Evolutionary conservation across 2,329 filamentous ascomycete genomes (phyloP).

Genomic region (Gnomoniopsis smithogilvyi): DNA sequence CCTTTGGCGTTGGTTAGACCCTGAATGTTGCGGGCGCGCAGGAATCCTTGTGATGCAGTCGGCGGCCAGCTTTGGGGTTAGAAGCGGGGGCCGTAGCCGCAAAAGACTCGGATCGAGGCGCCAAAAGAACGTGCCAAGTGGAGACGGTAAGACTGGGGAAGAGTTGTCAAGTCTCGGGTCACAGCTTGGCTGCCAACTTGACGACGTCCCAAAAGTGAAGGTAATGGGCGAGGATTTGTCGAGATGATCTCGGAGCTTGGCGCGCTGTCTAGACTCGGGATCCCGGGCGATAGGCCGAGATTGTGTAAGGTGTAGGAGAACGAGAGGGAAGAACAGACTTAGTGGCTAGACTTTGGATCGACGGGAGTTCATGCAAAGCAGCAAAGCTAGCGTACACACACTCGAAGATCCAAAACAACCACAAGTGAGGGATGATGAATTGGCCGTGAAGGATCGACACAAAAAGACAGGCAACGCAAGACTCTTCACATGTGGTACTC

Average conservation of each 20-base stretch:
- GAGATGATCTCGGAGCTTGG: background rate
- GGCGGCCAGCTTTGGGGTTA: conserved; percentile 10
- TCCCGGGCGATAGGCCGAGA: background rate
- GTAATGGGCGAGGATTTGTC: conserved; percentile 2
- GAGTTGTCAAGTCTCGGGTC: background rate
- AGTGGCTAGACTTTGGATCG: background rate
- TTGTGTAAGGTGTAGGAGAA: background rate
- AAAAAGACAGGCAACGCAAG: no score
- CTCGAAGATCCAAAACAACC: no score
- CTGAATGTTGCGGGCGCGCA: conserved; percentile 16
- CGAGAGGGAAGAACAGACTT: background rate
- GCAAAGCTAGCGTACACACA: no score
- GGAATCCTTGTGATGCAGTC: conserved; percentile 11
- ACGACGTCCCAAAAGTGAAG: background rate
- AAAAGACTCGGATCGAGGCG: conserved; percentile 1
- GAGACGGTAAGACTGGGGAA: background rate
- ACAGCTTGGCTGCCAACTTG: conserved; percentile 2
- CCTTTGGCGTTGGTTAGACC: background rate
- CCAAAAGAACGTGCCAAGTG: conserved; percentile 3
- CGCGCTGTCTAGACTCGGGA: background rate
- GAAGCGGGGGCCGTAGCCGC: conserved; percentile 6
- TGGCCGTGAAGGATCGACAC: no score
- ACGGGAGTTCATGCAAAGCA: background rate
- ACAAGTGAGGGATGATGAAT: no score
- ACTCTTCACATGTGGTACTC: no score